phyloP scores from a whole-genome alignment of 768 basidiomycete genomes.

The Suillus brevipes region DNA sequence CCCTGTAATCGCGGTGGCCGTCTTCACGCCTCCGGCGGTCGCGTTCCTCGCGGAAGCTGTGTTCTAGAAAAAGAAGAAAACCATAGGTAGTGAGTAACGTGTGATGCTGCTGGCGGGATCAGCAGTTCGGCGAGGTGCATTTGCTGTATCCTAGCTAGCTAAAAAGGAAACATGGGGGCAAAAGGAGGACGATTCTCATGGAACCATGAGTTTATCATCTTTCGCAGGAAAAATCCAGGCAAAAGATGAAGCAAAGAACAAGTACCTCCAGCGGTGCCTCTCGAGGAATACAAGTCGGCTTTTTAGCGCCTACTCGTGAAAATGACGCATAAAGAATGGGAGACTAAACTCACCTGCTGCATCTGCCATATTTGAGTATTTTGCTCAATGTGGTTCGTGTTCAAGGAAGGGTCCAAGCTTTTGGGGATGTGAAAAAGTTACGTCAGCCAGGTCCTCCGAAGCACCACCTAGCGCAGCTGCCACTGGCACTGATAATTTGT shows the following conservation, averaged over 20 bases:
- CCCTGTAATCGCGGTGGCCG: conserved; percentile 50
- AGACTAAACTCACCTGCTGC: conserved; percentile 51
- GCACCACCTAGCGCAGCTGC: neutral
- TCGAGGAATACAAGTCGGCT: conserved; percentile 30
- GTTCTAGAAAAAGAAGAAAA: conserved; percentile 51
- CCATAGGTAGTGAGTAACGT: conserved; percentile 53
- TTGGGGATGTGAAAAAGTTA: conserved; percentile 21
- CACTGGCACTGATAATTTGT: neutral
- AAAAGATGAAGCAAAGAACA: conserved; percentile 38
- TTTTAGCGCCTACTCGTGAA: conserved; percentile 29
- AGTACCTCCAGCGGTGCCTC: conserved; percentile 34
- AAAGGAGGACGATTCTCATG: conserved; percentile 28
- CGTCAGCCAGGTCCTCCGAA: conserved; percentile 25
- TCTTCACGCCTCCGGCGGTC: conserved; percentile 65
- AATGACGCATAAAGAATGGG: conserved; percentile 17
- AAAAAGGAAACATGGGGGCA: conserved; percentile 50
- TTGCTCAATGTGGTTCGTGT: conserved; percentile 27
- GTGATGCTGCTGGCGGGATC: conserved; percentile 38
- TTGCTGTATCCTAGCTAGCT: conserved; percentile 62
- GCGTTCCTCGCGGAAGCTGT: conserved; percentile 65
- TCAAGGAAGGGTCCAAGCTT: conserved; percentile 10
- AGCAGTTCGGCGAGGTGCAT: conserved; percentile 43
- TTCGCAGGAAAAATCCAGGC: conserved; percentile 40
- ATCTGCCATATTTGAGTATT: conserved; percentile 45
- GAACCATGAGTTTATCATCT: conserved; percentile 68